Evolutionary conservation across 1,284 basidiomycete genomes (phyloP).

Genomic region (Chondrostereum purpureum): DNA sequence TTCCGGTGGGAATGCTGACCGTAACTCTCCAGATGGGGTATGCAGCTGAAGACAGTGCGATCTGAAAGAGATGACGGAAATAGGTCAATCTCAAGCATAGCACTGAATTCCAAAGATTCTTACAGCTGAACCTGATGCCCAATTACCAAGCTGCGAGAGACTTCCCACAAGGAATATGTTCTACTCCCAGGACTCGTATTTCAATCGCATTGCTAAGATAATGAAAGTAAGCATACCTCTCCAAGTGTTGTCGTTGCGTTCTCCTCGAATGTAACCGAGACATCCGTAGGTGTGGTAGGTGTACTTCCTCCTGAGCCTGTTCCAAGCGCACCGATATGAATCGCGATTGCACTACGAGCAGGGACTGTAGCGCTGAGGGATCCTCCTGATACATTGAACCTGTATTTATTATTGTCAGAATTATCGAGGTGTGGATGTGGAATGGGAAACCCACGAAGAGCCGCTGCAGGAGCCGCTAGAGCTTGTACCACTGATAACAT

Average conservation of each 20-base stretch:
- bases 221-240: constrained; percentile 31
- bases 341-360: constrained; percentile 49
- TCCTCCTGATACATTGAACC: constrained; percentile 47
- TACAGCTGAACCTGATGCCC: constrained; percentile 42
- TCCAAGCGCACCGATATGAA: constrained; percentile 42
- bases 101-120: too few relatives aligned
- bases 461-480: constrained; percentile 30
- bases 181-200: too few relatives aligned
- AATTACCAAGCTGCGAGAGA: constrained; percentile 45
- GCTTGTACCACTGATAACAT: constrained; percentile 34
- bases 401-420: too few relatives aligned
- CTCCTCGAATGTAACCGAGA: constrained; percentile 44
- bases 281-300: constrained; percentile 17
- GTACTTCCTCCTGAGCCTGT: constrained; percentile 12
- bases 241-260: constrained; percentile 50
- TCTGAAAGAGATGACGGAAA: constrained; percentile 25
- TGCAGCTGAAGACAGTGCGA: constrained; percentile 44
- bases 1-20: constrained; percentile 40
- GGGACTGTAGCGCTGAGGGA: constrained; percentile 45
- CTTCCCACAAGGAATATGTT: constrained; percentile 57
- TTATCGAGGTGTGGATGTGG: neutral
- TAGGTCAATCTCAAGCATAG: neutral
- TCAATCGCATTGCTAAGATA: neutral
- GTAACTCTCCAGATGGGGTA: constrained; percentile 54
- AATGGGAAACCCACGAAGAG: constrained; percentile 31